phyloP scores from a whole-genome alignment of 495 filamentous ascomycete species.

The Astrothelium subdiscretum region DNA sequence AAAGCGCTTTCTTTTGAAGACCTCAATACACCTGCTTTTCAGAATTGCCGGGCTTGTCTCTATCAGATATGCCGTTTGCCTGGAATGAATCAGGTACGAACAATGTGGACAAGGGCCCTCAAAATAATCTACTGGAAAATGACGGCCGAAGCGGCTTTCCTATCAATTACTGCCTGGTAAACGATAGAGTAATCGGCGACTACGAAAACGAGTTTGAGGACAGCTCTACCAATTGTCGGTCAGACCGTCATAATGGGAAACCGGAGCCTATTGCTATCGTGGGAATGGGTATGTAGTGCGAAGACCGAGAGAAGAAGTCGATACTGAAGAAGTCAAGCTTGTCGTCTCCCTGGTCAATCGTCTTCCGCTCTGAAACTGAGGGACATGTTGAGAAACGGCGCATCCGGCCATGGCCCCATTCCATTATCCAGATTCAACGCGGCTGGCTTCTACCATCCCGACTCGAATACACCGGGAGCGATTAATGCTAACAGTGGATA shows the following conservation, averaged over 20 bases:
- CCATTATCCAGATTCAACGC: constrained; percentile 10
- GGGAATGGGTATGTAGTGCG: background rate
- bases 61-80: too few species aligned
- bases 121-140: too few species aligned
- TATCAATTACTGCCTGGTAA: too few species aligned
- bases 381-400: background rate
- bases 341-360: background rate
- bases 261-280: constrained; percentile 1
- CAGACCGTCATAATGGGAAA: background rate
- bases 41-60: too few species aligned
- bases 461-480: background rate
- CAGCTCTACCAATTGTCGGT: background rate
- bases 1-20: too few species aligned
- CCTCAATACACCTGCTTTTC: too few species aligned
- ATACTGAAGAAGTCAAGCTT: too few species aligned
- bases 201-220: background rate
- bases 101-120: too few species aligned
- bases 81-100: too few species aligned
- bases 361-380: too few species aligned
- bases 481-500: background rate
- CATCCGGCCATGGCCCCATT: background rate
- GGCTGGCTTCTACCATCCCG: constrained; percentile 21
- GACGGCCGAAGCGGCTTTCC: too few species aligned
- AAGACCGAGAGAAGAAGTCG: background rate
- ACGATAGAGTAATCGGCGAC: background rate